A percentile compares a stretch with the other conserved stretches of the same genome.
Conservation (phyloP, 2,329 filamentous ascomycete genomes). For the Aaosphaeria pasadenensis region DNA sequence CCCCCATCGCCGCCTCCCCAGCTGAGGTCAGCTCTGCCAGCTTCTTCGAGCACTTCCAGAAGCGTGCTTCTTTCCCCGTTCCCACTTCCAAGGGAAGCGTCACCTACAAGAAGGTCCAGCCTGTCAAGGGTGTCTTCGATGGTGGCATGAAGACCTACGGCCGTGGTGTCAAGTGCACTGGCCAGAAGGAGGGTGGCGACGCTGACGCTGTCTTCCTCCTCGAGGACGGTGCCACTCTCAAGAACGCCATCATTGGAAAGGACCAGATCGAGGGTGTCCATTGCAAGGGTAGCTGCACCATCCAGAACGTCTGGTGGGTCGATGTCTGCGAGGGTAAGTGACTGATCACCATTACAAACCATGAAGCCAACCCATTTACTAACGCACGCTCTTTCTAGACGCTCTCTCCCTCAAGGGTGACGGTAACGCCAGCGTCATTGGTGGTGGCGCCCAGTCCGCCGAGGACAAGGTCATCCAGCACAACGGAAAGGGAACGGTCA, state of each 20-base stretch:
- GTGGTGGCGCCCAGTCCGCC: conserved; percentile 39
- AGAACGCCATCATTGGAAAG: conserved; percentile 55
- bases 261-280: conserved; percentile 52
- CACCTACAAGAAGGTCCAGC: conserved; percentile 21
- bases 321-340: conserved; percentile 32
- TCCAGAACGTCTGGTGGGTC: conserved; percentile 44
- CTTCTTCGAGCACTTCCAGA: conserved; percentile 20
- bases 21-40: conserved; percentile 17
- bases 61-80: conserved; percentile 28
- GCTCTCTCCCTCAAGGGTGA: conserved; percentile 36
- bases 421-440: conserved; percentile 37
- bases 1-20: conserved; percentile 26
- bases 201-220: conserved; percentile 53
- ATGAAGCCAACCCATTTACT: neutral
- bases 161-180: conserved; percentile 37
- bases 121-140: conserved; percentile 26
- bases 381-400: conserved; percentile 10
- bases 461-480: conserved; percentile 43
- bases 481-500: conserved; percentile 39
- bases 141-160: conserved; percentile 34
- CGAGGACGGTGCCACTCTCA: conserved; percentile 49
- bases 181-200: conserved; percentile 44
- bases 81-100: conserved; percentile 31
- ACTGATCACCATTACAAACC: conserved; percentile 7
- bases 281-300: conserved; percentile 48